Evolutionary conservation across 2,329 filamentous ascomycete genomes (phyloP), one percentile per base, ranked within the genome.

Genomic region (Fusarium sp.): DNA sequence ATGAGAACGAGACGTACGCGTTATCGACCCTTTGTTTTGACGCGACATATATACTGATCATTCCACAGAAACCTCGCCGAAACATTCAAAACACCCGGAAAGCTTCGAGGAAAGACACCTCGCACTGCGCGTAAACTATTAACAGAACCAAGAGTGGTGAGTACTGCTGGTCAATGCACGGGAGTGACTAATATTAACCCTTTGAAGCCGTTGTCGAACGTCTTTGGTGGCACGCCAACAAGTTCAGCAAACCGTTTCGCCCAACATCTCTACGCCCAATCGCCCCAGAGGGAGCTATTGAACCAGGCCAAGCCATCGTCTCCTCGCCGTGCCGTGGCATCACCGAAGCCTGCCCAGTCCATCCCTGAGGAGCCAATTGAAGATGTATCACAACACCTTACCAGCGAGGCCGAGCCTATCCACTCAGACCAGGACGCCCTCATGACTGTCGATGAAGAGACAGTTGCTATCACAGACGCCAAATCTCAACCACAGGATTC

Each of bases 71-170:
- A 95, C 78, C 90, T 98, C 64, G 88, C 93, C 68, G 95, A 98
- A 75, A 90, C 97, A n/a, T 98, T 98, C 84, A 99, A 98, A 78
- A 96, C 93, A 39, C 93, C 93, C 6, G 92, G 92, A 59, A 95
- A 93, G 78, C 81, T 96, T 77, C 90, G 92, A 70, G 92, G 91
- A 58, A 94, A 93, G 82, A 95, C 92, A 28, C 92, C 93, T 43
- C 87, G 91, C 65, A 93, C 92, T 19, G 83, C 83, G 34, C 87
- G 89, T 58, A 94, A 91, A 77, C 81, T 80, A 74, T 81, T 82
- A 12, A 79, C 81, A 26, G 89, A 91, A 77, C 79, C 84, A 31
- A 87, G 92, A 74, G 86, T 89, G 67, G 91, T 93, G 84, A 80
- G 89, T 81, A 71, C 66, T 55, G 59, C 50, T 44, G 65, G 13